phyloP scores from a whole-genome alignment of 257 asterid species.

The Lantana camara region DNA sequence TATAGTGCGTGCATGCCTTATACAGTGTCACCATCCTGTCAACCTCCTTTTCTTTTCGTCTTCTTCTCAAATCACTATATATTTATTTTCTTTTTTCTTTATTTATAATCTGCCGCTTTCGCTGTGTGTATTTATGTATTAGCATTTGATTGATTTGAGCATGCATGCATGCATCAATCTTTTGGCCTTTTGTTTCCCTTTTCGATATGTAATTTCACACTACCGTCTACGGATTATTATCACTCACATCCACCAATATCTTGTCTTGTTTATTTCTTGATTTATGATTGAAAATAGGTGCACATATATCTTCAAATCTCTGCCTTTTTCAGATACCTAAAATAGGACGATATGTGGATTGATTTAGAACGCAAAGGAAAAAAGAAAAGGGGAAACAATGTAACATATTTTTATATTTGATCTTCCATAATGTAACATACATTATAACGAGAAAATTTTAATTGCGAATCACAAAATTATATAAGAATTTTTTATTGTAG shows the following conservation, averaged over 20 bases:
- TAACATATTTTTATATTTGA: no score
- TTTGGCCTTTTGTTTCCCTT: conserved; percentile 31
- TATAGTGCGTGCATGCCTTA: conserved; percentile 22
- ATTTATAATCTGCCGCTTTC: not conserved
- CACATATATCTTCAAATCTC: conserved; percentile 35
- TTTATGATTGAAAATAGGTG: conserved; percentile 38
- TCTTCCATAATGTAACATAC: no score
- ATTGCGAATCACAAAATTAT: no score
- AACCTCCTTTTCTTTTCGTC: conserved; percentile 26
- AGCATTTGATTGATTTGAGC: conserved; percentile 44
- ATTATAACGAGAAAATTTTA: no score
- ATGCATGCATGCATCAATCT: conserved; percentile 50
- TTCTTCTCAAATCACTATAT: conserved; percentile 21
- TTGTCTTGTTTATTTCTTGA: conserved; percentile 34
- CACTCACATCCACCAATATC: conserved; percentile 38
- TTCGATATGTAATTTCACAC: conserved; percentile 31
- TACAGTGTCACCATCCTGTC: conserved; percentile 67
- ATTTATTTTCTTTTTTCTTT: not conserved
- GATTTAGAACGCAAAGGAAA: conserved; percentile 1
- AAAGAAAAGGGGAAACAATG: not conserved
- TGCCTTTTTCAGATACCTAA: conserved; percentile 36
- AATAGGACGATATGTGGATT: conserved; percentile 21
- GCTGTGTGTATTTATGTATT: conserved; percentile 23
- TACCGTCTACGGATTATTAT: conserved; percentile 18
- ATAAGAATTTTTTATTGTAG: no score